Evolutionary conservation across 257 asterid species (phyloP).

Genomic region (Misopates orontium): DNA sequence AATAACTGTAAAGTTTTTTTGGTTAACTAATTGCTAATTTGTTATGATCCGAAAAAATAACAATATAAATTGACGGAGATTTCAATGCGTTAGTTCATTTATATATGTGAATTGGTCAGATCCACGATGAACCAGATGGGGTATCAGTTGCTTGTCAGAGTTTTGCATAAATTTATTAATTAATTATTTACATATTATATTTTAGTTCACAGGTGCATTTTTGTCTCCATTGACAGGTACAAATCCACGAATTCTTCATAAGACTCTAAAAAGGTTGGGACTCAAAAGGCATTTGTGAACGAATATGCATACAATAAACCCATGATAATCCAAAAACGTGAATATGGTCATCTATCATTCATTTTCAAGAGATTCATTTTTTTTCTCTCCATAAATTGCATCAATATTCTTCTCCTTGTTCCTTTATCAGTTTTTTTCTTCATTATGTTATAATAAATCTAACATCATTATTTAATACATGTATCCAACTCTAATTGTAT

Average conservation of each 20-base stretch:
- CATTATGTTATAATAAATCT: too few relatives aligned
- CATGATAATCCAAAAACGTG: slow-evolving; percentile 16
- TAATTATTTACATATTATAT: background rate
- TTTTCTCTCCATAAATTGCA: too few relatives aligned
- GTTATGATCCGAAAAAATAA: background rate
- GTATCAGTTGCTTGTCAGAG: slow-evolving; percentile 24
- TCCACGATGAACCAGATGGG: slow-evolving; percentile 28
- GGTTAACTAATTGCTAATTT: too few relatives aligned
- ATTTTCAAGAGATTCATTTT: background rate
- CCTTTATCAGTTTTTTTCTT: too few relatives aligned
- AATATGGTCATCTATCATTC: background rate
- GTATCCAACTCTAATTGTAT: too few relatives aligned
- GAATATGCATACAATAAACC: background rate
- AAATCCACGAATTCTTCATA: background rate
- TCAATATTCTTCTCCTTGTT: too few relatives aligned
- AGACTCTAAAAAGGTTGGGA: slow-evolving; percentile 1
- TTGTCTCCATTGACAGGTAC: slow-evolving; percentile 29
- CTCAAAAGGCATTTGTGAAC: background rate
- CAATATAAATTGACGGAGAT: slow-evolving; percentile 28
- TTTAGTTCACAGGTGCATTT: background rate
- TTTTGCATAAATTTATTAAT: background rate
- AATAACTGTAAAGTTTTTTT: too few relatives aligned
- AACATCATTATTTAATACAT: too few relatives aligned
- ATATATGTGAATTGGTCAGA: slow-evolving; percentile 5
- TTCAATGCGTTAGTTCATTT: slow-evolving; percentile 14